Base-by-base conservation (phyloP, 129 eudicot genomes). In the Artemisia tridentata region DNA sequence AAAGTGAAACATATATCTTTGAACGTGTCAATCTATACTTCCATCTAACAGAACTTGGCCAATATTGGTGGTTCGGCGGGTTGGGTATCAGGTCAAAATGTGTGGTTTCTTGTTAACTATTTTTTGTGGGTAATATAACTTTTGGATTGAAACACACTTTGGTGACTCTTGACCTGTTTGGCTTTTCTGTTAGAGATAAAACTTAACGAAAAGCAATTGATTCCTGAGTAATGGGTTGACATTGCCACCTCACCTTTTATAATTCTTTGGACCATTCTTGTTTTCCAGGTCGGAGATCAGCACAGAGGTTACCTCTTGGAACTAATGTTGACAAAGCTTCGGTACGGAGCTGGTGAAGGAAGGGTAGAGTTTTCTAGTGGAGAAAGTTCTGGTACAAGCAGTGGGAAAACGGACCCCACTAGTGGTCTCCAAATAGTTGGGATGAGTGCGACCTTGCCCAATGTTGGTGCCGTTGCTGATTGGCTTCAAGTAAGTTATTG, bases 361-460 rank as follows among this genome's bases (percentile, higher is more conserved):
- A 88, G 86, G 71, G 69, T 69, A 48, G 95, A 90, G 60, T 74
- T 86, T 64, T 88, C 96, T 48, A 87, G 96, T 75, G 96, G 96
- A 67, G 99, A 87, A 86, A 93, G 87, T 86, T 90, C 96, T 2
- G 92, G 92, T 29, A 53, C 85, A 71, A 89, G 96, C 77, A 90
- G 97, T 47, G 85, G 96, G 56, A 85, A 83, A 77, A 66, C 71
- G 6, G 99, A 90, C 72, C 78, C 87, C 67, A 85, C 92, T 58
- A 82, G 79, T 59, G 89, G 96, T 71, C 87, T 93, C 38, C 99
- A 93, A 81, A 93, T 93, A 77, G 95, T 93, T 77, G 99, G 99
- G 57, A 93, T 93, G 99, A 93, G 97, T 87, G 97, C 99, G 52
- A 93, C 99, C 45, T 78, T 93, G 78, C 99, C 99, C 19, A 93